Base-by-base conservation (phyloP, 2,329 filamentous ascomycete genomes). In the Aureobasidium sp. region DNA sequence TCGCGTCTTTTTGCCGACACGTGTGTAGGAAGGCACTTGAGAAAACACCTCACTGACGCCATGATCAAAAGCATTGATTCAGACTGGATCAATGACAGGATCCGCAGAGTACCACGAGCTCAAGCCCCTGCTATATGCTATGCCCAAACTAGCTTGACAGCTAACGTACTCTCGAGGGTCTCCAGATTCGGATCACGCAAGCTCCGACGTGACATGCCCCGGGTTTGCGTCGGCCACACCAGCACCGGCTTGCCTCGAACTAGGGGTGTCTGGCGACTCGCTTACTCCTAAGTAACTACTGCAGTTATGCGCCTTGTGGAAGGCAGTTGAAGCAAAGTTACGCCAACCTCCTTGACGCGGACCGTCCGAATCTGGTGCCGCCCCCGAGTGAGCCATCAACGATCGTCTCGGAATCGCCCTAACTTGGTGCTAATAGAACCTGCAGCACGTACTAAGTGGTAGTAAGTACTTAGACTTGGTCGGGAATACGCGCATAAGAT, bases 371-470 rank as follows among this genome's bases (percentile, higher is more conserved):
- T 59, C 16, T 30, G 44, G 42, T 44, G 32, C 44, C 16, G 41
- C 42, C 42, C 36, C 39, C 21, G 42, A 59, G 41, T 29, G 44
- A 59, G 54, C 54, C 54, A 16, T 59, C 41, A 42, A 37, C 42
- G 54, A 59, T 59, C 54, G 41, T 59, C 54, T 59, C 54, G 54
- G 45, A 50, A 21, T 27, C 45, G 37, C 44, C 57, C 57, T 59
- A 45, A 59, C 44, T 30, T 48, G 36, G 45, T 59, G 45, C 45
- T 50, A 59, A 49, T 32, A 50, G 34, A 37, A 32, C 36, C 45
- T 59, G 57, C 57, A 59, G 44, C 32, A 50, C 34, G 57, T 59
- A 59, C 57, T 59, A 59, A 49, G n/a, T 39, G 54, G 41, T 48
- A 58, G 57, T 42, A 42, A 42, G 34, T 59, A 50, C 44, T 58